These are phyloP conservation scores for Nepenthes mirabilis DNA, from an alignment of 148 eudicot genomes.

Conservation along the genomic window DNA sequence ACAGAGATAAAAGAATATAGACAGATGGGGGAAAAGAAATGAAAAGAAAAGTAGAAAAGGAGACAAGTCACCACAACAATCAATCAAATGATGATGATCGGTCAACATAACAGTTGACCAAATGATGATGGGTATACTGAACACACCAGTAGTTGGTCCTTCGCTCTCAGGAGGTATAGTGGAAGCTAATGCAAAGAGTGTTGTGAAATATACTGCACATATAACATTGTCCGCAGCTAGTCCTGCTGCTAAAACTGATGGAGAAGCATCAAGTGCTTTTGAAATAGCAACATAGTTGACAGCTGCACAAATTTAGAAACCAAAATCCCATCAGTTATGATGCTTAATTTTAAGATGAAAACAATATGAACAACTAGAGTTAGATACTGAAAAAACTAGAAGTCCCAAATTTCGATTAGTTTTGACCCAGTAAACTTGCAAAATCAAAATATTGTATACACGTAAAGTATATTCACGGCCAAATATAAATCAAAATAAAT, in stretches of 20 bases:
- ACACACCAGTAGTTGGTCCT: conserved; percentile 39
- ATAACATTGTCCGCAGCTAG: conserved; percentile 95
- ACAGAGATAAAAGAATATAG: too few species aligned
- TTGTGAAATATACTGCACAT: conserved; percentile 72
- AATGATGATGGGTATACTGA: not conserved
- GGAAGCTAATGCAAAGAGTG: conserved; percentile 72
- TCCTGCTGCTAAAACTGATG: conserved; percentile 88
- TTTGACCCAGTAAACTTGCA: too few species aligned
- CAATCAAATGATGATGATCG: not conserved
- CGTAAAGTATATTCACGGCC: too few species aligned
- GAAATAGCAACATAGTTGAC: conserved; percentile 85
- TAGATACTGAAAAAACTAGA: too few species aligned
- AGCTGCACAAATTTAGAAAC: conserved; percentile 38
- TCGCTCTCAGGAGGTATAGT: conserved; percentile 66
- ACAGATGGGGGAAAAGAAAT: not conserved
- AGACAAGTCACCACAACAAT: not conserved
- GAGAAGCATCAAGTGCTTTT: conserved; percentile 63
- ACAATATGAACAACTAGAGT: too few species aligned
- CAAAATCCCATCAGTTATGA: conserved; percentile 11
- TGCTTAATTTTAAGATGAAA: not conserved
- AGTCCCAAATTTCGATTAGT: too few species aligned
- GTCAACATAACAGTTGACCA: not conserved
- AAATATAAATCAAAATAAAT: too few species aligned
- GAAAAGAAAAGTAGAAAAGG: not conserved
- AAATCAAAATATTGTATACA: too few species aligned